Percentiles rank a stretch among this genome's conserved stretches.
Evolutionary conservation across 495 filamentous ascomycete species (phyloP).

Genomic region (Neurospora sublineolata): DNA sequence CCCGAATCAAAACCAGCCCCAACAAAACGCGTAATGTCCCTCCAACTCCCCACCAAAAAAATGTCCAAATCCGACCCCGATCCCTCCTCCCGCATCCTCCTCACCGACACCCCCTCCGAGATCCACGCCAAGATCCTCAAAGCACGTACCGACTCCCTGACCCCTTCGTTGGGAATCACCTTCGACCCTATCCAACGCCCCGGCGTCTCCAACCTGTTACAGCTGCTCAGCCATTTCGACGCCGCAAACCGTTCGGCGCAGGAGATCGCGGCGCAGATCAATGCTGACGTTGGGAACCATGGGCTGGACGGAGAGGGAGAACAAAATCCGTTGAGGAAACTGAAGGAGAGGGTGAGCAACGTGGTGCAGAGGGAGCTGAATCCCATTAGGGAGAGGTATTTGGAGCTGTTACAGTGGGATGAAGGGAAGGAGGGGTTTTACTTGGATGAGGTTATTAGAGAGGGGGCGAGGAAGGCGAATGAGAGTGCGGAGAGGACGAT

Average conservation of each 20-base stretch:
- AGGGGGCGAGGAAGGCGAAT: constrained; percentile 50
- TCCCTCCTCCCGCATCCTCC: constrained; percentile 61
- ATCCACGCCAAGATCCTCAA: constrained; percentile 56
- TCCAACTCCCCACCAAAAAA: constrained; percentile 61
- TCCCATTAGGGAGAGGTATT: constrained; percentile 51
- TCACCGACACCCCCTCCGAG: constrained; percentile 52
- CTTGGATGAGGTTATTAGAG: constrained; percentile 46
- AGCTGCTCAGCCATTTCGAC: constrained; percentile 59
- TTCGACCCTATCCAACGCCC: constrained; percentile 64
- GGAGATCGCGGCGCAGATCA: constrained; percentile 44
- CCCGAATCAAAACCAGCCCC: constrained; percentile 22
- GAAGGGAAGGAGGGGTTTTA: constrained; percentile 27
- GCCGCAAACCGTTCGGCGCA: constrained; percentile 29
- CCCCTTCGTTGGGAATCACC: constrained; percentile 33
- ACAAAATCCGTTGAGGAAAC: constrained; percentile 43
- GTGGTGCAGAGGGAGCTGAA: constrained; percentile 44
- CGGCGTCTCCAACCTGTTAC: constrained; percentile 77
- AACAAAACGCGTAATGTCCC: constrained; percentile 78
- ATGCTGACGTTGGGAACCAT: neutral
- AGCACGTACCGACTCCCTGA: constrained; percentile 66
- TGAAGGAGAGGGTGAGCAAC: constrained; percentile 55
- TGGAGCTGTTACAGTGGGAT: constrained; percentile 35
- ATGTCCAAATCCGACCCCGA: constrained; percentile 86
- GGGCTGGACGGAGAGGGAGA: neutral
- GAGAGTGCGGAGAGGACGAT: constrained; percentile 59